Percentiles rank a stretch among this genome's conserved stretches.
phyloP scores from a whole-genome alignment of 208 protist species.

The Jaenimonas drosophilae region DNA sequence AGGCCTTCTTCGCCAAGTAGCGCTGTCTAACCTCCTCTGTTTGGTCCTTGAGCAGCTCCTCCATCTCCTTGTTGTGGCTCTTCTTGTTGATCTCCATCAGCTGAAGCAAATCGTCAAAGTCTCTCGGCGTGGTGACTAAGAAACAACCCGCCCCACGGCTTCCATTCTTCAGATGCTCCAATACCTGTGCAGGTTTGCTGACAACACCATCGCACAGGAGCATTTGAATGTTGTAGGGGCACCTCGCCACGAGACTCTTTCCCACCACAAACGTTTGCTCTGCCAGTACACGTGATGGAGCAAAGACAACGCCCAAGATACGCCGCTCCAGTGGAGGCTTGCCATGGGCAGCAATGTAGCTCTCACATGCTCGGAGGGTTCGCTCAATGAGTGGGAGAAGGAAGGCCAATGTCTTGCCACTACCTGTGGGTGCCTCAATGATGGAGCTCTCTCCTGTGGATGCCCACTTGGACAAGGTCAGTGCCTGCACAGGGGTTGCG shows the following conservation, averaged over 20 bases:
- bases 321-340: constrained; percentile 51
- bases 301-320: constrained; percentile 68
- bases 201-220: constrained; percentile 68
- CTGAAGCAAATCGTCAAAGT: constrained; percentile 41
- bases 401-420: constrained; percentile 96
- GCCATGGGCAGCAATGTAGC: constrained; percentile 21
- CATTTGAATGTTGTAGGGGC: constrained; percentile 65
- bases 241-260: constrained; percentile 49
- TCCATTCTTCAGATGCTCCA: constrained; percentile 27
- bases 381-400: constrained; percentile 87
- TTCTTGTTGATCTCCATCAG: constrained; percentile 9
- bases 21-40: constrained; percentile 42
- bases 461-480: constrained; percentile 41
- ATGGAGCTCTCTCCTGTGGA: constrained; percentile 44
- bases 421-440: constrained; percentile 95
- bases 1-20: constrained; percentile 12
- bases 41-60: constrained; percentile 29
- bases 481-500: constrained; percentile 84
- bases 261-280: constrained; percentile 84
- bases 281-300: constrained; percentile 72
- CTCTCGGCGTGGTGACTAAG: constrained; percentile 72
- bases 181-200: constrained; percentile 19
- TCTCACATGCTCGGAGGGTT: constrained; percentile 41
- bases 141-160: constrained; percentile 60
- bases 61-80: constrained; percentile 2